Evolutionary conservation across 2,329 filamentous ascomycete genomes (phyloP).

Genomic region (Ceratocystis eucalypticola): DNA sequence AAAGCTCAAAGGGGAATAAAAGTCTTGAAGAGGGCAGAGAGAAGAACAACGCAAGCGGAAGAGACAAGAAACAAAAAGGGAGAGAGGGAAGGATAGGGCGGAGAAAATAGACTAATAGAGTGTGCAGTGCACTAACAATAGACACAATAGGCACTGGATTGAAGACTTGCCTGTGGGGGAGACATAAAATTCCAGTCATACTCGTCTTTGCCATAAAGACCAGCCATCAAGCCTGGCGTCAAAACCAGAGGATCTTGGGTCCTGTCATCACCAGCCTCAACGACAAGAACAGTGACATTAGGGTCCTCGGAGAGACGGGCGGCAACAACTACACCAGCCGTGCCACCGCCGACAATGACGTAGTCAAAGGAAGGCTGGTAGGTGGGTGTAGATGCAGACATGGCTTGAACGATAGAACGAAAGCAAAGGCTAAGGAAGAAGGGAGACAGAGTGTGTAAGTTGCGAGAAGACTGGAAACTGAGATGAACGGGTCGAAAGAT

Average conservation of each 20-base stretch:
- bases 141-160: neutral
- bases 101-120: neutral
- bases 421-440: neutral
- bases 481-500: neutral
- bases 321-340: slow-evolving; percentile 26
- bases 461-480: neutral
- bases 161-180: slow-evolving; percentile 15
- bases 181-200: slow-evolving; percentile 20
- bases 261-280: slow-evolving; percentile 19
- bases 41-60: neutral
- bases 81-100: slow-evolving; percentile 1
- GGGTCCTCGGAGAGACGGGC: slow-evolving; percentile 25
- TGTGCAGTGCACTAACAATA: neutral
- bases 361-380: slow-evolving; percentile 21
- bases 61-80: slow-evolving; percentile 2
- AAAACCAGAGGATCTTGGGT: slow-evolving; percentile 18
- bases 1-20: neutral
- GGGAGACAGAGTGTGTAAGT: neutral
- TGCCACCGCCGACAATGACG: slow-evolving; percentile 26
- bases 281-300: slow-evolving; percentile 16
- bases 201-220: slow-evolving; percentile 17
- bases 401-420: neutral
- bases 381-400: neutral
- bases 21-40: neutral
- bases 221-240: slow-evolving; percentile 14